Base-by-base conservation (phyloP, 768 basidiomycete genomes). In the Boletus eberwhitei region DNA sequence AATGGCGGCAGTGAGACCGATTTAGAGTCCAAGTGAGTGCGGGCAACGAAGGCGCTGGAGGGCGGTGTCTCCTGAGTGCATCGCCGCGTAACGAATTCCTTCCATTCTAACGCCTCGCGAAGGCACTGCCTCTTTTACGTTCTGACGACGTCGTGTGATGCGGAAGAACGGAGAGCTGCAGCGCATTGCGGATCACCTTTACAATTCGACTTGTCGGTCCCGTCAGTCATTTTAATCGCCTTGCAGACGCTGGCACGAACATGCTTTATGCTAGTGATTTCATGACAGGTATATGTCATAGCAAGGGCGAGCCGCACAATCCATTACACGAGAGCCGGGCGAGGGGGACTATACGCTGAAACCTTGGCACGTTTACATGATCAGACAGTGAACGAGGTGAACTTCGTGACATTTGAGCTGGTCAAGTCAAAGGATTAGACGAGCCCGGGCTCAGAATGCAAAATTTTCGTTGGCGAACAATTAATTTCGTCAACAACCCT, bases 331-430 rank as follows among this genome's bases (percentile, higher is more conserved):
- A 81, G 80, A 74, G 78, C 72, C 82, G 60, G 77, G 81, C 78
- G 54, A 77, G 78, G 78, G 78, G 80, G 81, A 80, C 71, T 79
- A 58, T 66, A 81, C 78, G 69, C 84, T 87, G 85, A 85, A 84
- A 87, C 82, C 83, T 87, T 87, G 77, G 79, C 84, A 83, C 83
- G 84, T 83, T 86, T 82, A 82, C 77, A 68, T 84, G 60, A 52
- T 54, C 61, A 63, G 64, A 71, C 52, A 57, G 46, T 12, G 31
- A 32, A 35, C 63, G 82, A 67, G 61, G 72, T 81, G 82, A 86
- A 83, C 81, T 70, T 83, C 79, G 83, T 80, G 77, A 81, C 80
- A 76, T 86, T 86, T 61, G 71, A 67, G 64, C 77, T 78, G 73
- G 56, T 59, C 52, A 38, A 29, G 39, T 32, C 8, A 32, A 53